Base-by-base conservation (phyloP, 331 rosid genomes). In the Erythrophleum ivorense region DNA sequence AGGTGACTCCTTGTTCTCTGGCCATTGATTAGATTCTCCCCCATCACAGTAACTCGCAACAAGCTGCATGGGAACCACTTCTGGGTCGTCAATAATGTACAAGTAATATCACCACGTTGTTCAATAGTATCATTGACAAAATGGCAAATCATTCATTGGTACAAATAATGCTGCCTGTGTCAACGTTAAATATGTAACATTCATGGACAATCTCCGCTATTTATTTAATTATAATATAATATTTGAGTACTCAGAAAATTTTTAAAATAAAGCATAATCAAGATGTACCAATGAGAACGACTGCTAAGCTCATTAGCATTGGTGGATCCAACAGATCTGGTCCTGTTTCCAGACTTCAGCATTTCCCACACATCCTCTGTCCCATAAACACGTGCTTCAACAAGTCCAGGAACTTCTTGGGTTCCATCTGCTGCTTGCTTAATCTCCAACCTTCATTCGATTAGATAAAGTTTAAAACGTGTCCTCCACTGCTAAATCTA, bases 321-420 rank as follows among this genome's bases (percentile, higher is more conserved):
- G 60, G 99, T 96, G 79, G 99, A 96, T 82, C 99, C 99, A 75
- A 96, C 99, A 66, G 99, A 92, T 90, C 99, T 88, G 45, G 75
- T 89, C 46, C 81, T 86, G 85, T 93, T 92, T 84, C 99, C 99
- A 24, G 94, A 92, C 81, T 88, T 87, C 2, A 96, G 93, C 52
- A 92, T 73, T 84, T 89, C 95, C 99, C 99, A 96, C 57, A 92
- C 97, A 76, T 92, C 92, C 75, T 88, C 86, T 34, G 88, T 92
- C 31, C 91, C 85, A 84, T 68, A 80, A 57, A 94, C 98, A 65
- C 54, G 89, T 58, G 94, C 87, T 87, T 96, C 98, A 58, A 91
- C 90, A 60, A 96, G 94, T 68, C 99, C 99, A 0, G 99, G 99
- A 31, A 96, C 97, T 88, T 93, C 99, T 82, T 92, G 97, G 19